A percentile compares a stretch with the other conserved stretches of the same genome.
These are phyloP conservation scores for Dictyostelium firmibasis DNA, from an alignment of 78 protist genomes.

Conservation along the genomic window DNA sequence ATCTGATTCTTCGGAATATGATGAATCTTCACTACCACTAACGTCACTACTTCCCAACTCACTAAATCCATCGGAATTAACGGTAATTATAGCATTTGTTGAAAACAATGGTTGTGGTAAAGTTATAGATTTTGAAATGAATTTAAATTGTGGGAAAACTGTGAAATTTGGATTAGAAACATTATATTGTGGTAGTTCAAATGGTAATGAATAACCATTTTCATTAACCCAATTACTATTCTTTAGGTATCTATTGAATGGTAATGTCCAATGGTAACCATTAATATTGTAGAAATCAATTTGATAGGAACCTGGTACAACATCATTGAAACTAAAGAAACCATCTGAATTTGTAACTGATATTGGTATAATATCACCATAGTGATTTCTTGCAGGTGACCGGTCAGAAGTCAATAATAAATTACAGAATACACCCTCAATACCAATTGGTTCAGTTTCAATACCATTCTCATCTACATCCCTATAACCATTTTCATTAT, in stretches of 20 bases:
- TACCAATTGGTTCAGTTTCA: neutral
- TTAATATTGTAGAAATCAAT: neutral
- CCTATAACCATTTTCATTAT: neutral
- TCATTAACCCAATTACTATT: neutral
- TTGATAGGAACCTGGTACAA: neutral
- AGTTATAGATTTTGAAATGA: neutral
- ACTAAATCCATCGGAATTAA: neutral
- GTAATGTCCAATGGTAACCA: conserved; percentile 10
- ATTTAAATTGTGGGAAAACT: neutral
- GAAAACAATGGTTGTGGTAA: neutral
- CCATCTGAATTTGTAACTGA: neutral
- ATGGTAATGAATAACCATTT: neutral
- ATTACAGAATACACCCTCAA: neutral
- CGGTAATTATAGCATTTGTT: neutral
- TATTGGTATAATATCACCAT: conserved; percentile 3
- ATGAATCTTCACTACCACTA: neutral
- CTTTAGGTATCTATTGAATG: neutral
- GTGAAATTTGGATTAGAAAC: neutral
- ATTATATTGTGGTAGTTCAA: neutral
- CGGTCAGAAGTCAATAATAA: neutral
- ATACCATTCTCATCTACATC: neutral
- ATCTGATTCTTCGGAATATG: neutral
- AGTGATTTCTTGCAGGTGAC: neutral
- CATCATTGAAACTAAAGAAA: neutral
- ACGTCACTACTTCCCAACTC: neutral